Evolutionary conservation across 768 basidiomycete genomes (phyloP).

Genomic region (Lentinula sp.): DNA sequence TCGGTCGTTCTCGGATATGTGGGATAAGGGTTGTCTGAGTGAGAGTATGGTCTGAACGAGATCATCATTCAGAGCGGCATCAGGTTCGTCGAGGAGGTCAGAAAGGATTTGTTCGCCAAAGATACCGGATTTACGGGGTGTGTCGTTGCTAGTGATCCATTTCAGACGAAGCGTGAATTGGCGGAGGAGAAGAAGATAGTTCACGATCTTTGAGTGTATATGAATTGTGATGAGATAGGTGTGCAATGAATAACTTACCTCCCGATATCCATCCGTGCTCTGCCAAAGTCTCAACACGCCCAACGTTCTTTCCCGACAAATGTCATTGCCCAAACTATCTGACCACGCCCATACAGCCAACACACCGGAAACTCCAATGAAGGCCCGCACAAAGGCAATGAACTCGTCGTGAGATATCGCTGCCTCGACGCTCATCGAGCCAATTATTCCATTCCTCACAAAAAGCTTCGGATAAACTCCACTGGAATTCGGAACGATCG

Average conservation of each 20-base stretch:
- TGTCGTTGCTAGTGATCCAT: constrained; percentile 63
- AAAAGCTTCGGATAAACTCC: constrained; percentile 32
- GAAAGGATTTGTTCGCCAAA: constrained; percentile 66
- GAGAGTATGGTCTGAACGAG: constrained; percentile 54
- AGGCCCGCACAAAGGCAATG: constrained; percentile 57
- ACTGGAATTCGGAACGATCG: constrained; percentile 21
- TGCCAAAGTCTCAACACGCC: constrained; percentile 65
- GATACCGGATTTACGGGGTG: constrained; percentile 57
- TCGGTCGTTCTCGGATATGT: constrained; percentile 56
- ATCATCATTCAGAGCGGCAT: constrained; percentile 51
- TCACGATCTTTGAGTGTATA: constrained; percentile 49
- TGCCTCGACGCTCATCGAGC: background rate
- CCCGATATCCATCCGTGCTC: constrained; percentile 61
- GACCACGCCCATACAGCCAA: constrained; percentile 76
- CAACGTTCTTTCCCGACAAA: constrained; percentile 58
- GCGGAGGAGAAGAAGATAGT: constrained; percentile 64
- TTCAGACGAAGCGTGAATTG: constrained; percentile 69
- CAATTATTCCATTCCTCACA: constrained; percentile 20
- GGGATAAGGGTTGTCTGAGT: constrained; percentile 53
- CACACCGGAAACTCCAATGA: constrained; percentile 60
- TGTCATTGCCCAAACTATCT: constrained; percentile 63
- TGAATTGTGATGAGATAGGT: constrained; percentile 8
- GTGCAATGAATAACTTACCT: constrained; percentile 35
- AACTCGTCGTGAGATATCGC: constrained; percentile 49
- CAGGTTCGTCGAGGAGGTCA: constrained; percentile 55